Evolutionary conservation across 768 basidiomycete genomes (phyloP).

Genomic region (Amanita inopinata): DNA sequence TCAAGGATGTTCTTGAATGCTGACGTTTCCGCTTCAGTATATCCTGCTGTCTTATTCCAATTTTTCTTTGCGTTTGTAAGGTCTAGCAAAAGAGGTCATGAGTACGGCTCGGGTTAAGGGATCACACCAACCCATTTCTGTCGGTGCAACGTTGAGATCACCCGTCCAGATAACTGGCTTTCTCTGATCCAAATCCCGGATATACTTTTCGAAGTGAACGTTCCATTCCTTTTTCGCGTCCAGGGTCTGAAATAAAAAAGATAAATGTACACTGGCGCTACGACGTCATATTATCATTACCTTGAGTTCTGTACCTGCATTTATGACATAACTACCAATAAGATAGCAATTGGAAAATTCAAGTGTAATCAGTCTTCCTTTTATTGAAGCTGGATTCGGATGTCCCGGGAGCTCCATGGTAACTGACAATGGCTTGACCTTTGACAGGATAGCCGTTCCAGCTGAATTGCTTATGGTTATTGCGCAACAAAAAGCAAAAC

Average conservation of each 20-base stretch:
- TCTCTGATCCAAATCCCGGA: slow-evolving; percentile 60
- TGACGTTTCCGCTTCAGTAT: slow-evolving; percentile 74
- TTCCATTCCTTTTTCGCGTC: slow-evolving; percentile 76
- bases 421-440: slow-evolving; percentile 59
- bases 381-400: slow-evolving; percentile 50
- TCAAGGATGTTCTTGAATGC: slow-evolving; percentile 63
- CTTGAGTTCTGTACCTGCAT: slow-evolving; percentile 73
- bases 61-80: slow-evolving; percentile 60
- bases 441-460: slow-evolving; percentile 76
- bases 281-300: slow-evolving; percentile 24
- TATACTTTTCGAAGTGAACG: slow-evolving; percentile 60
- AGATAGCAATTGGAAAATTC: slow-evolving; percentile 66
- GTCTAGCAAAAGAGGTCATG: slow-evolving; percentile 30
- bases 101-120: neutral
- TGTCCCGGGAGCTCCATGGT: slow-evolving; percentile 65
- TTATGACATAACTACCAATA: slow-evolving; percentile 76
- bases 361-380: slow-evolving; percentile 75
- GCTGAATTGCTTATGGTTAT: slow-evolving; percentile 29
- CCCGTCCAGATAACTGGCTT: slow-evolving; percentile 88
- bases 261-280: neutral
- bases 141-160: slow-evolving; percentile 82
- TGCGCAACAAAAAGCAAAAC: neutral
- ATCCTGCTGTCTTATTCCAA: slow-evolving; percentile 85
- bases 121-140: slow-evolving; percentile 44
- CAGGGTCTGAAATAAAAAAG: slow-evolving; percentile 43